Base-by-base conservation (phyloP, 495 filamentous ascomycete species). In the Hypomontagnella submonticulosa region DNA sequence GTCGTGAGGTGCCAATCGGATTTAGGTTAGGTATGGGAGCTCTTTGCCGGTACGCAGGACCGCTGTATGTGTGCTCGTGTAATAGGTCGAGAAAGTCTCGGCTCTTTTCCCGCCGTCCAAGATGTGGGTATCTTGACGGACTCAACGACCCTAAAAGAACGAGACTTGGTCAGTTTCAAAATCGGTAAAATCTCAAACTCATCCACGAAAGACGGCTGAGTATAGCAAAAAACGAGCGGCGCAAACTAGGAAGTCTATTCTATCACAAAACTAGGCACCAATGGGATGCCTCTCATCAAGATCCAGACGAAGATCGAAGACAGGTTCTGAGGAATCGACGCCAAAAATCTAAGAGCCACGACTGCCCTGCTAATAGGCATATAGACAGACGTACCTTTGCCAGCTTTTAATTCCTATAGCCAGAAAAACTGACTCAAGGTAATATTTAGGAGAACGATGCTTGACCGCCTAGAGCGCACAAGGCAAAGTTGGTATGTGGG, bases 41-140 rank as follows among this genome's bases (percentile, higher is more conserved):
- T 58, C 19, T 57, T 44, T 37, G 10, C 36, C 30, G 15, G 53
- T 55, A 30, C 34, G 53, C 18, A 48, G 23, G 33, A 43, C 38
- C 33, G 18, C 56, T 43, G 30, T 42, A 46, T 53, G 52, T 61
- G 43, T 51, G 44, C 18, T 52, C 40, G 51, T 57, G 50, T 32
- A 50, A 54, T 43, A 19, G 57, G 42, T 47, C 16, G 32, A 32
- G 53, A 52, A 54, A 47, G 7, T 53, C 27, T 67, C 40, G 57
- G 58, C 9, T 40, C 27, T 48, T 41, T 43, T 58, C 27, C 41
- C 52, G 42, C 48, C 53, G 42, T 52, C 27, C 16, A 30, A 59
- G 58, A 36, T 57, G 58, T 62, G 64, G 57, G 64, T 67, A 67
- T 62, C 42, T 36, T 42, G 36, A 61, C 13, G 41, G 47, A 43